phyloP scores from a whole-genome alignment of 352 stramenopile species.

The Phytophthora nicotianae region DNA sequence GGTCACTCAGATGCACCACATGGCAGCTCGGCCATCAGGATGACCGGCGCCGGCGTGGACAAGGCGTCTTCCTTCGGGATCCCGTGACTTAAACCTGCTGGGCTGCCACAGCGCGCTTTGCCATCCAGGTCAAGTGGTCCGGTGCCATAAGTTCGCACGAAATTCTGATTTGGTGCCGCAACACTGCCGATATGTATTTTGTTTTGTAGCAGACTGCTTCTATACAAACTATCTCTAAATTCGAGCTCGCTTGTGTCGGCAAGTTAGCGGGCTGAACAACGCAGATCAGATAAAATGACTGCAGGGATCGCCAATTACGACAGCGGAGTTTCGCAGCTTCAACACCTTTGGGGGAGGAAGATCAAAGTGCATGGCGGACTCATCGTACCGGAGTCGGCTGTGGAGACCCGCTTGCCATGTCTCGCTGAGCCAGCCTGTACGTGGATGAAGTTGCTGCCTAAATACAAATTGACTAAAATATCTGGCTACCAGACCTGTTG shows the following conservation, averaged over 20 bases:
- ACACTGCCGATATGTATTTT: conserved; percentile 5
- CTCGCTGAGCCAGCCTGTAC: conserved; percentile 12
- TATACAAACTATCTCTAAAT: no score
- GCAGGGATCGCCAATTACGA: neutral
- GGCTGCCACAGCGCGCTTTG: neutral
- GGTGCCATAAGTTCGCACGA: conserved; percentile 12
- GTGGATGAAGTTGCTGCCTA: conserved; percentile 24
- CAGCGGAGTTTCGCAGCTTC: conserved; percentile 11
- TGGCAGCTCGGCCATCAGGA: conserved; percentile 17
- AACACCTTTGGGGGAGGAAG: neutral
- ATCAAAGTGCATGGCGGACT: conserved; percentile 7
- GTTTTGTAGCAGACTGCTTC: no score
- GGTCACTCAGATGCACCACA: conserved; percentile 22
- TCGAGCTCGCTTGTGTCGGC: no score
- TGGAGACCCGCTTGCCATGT: conserved; percentile 22
- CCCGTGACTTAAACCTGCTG: conserved; percentile 2
- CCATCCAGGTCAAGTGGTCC: conserved; percentile 15
- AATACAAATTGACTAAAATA: conserved; percentile 4
- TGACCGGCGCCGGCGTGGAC: neutral
- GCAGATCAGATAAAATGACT: neutral
- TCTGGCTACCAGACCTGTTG: neutral
- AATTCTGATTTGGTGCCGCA: neutral
- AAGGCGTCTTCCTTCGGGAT: conserved; percentile 3
- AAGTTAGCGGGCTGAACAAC: neutral
- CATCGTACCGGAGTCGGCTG: conserved; percentile 9